A percentile compares a stretch with the other conserved stretches of the same genome.
These are phyloP conservation scores for Lepraria neglecta DNA, from an alignment of 495 filamentous ascomycete genomes.

Conservation along the genomic window DNA sequence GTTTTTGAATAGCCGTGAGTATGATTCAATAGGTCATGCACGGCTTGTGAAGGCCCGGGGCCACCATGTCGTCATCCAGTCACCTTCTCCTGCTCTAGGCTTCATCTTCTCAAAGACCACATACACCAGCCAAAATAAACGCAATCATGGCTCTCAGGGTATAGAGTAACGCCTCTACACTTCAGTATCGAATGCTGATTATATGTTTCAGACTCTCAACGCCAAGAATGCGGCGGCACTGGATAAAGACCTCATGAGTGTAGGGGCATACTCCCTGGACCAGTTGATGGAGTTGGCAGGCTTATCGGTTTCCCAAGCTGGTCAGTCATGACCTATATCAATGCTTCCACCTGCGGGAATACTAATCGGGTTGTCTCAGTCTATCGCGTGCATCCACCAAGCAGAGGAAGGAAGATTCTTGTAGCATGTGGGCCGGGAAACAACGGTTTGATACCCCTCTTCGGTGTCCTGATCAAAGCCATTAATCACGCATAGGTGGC, in stretches of 20 bases:
- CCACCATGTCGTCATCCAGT: slow-evolving; percentile 7
- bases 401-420: slow-evolving; percentile 64
- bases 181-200: slow-evolving; percentile 2
- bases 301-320: slow-evolving; percentile 85
- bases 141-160: slow-evolving; percentile 11
- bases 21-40: no score
- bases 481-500: slow-evolving; percentile 51
- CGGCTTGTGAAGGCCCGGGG: not conserved
- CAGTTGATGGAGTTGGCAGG: slow-evolving; percentile 97
- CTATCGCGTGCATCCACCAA: slow-evolving; percentile 73
- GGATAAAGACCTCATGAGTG: slow-evolving; percentile 89
- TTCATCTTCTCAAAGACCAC: not conserved
- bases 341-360: not conserved
- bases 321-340: slow-evolving; percentile 36
- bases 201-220: slow-evolving; percentile 59
- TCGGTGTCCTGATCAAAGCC: not conserved
- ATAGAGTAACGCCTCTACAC: not conserved
- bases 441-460: slow-evolving; percentile 57
- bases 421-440: slow-evolving; percentile 92
- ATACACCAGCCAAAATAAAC: not conserved
- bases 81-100: not conserved
- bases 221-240: slow-evolving; percentile 82
- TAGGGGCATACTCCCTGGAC: slow-evolving; percentile 87
- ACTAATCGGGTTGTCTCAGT: slow-evolving; percentile 43
- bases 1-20: no score